Conservation (phyloP, 2,329 filamentous ascomycete species). For the Hawksworthiomyces lignivorus region DNA sequence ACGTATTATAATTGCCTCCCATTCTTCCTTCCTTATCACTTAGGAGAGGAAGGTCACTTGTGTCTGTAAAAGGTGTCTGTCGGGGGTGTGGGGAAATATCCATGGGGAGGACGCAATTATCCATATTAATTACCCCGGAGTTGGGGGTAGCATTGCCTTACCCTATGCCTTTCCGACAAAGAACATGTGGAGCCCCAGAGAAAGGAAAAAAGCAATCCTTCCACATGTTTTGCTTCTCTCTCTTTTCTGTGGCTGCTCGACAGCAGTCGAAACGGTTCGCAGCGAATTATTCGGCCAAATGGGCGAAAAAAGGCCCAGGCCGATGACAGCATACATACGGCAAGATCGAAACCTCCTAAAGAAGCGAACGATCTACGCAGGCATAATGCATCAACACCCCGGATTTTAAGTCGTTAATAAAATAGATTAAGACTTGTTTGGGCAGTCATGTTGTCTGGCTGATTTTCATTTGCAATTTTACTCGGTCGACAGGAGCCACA, state of each 20-base stretch:
- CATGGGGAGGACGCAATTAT: constrained; percentile 2
- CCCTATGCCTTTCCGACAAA: too few species aligned
- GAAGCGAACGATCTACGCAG: background rate
- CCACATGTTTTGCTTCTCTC: too few species aligned
- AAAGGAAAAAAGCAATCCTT: too few species aligned
- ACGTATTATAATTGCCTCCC: too few species aligned
- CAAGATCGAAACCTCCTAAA: background rate
- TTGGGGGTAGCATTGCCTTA: too few species aligned
- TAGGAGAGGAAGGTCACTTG: background rate
- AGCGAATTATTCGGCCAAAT: background rate
- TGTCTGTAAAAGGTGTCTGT: background rate
- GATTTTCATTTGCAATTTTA: background rate
- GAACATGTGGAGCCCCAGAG: background rate
- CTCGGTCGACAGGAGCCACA: too few species aligned
- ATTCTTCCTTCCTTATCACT: background rate
- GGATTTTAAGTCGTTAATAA: background rate
- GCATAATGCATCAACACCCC: background rate
- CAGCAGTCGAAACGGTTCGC: background rate
- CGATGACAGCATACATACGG: background rate
- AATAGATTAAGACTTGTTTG: too few species aligned
- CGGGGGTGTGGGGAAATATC: constrained; percentile 5
- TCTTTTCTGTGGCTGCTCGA: too few species aligned
- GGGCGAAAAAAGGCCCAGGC: background rate
- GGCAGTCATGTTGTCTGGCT: too few species aligned
- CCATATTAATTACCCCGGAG: constrained; percentile 4